Evolutionary conservation across 2,329 filamentous ascomycete species (phyloP).

Genomic region (Aspergillus awamori): DNA sequence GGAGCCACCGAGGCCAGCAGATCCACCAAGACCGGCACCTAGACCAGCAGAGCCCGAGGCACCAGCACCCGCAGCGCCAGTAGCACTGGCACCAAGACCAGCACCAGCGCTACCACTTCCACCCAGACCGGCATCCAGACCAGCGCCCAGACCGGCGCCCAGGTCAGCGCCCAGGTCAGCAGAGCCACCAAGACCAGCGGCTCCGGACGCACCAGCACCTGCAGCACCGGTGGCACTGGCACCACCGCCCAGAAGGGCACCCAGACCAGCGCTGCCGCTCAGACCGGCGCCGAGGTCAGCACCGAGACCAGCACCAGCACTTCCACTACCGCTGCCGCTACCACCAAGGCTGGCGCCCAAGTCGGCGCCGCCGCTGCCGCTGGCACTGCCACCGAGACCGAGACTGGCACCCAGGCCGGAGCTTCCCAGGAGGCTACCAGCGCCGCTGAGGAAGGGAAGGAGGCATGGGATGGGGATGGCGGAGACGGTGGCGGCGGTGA

Average conservation of each 20-base stretch:
- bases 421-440: conserved; percentile 13
- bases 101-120: not conserved
- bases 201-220: not conserved
- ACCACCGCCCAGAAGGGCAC: not conserved
- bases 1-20: not conserved
- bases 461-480: conserved; percentile 14
- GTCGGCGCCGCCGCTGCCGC: conserved; percentile 4
- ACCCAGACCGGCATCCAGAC: not conserved
- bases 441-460: conserved; percentile 14
- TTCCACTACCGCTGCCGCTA: conserved; percentile 10
- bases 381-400: not conserved
- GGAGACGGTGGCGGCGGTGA: conserved; percentile 8
- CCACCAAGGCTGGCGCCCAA: conserved; percentile 1
- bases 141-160: not conserved
- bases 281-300: conserved; percentile 5
- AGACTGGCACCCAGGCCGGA: conserved; percentile 9
- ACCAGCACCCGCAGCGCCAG: not conserved
- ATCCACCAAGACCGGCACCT: not conserved
- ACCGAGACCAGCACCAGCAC: conserved; percentile 4
- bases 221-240: not conserved
- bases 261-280: conserved; percentile 4
- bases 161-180: not conserved
- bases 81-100: not conserved
- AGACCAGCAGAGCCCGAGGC: not conserved
- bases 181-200: not conserved